These are phyloP conservation scores for Quercus variabilis DNA, from an alignment of 306 rosid species.

Conservation along the genomic window DNA sequence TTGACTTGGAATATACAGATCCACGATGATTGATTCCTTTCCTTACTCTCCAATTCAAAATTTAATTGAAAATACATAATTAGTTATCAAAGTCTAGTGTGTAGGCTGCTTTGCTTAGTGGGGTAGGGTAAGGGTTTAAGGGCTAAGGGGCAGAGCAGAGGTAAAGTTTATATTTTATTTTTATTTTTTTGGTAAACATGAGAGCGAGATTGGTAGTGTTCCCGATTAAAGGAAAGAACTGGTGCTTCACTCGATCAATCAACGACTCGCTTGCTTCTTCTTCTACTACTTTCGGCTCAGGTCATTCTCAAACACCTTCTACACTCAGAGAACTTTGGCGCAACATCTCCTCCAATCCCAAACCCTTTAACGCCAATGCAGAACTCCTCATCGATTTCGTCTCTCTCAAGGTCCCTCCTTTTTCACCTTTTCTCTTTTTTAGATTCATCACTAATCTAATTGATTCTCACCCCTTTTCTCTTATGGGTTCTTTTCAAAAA, in stretches of 20 bases:
- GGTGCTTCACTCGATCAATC: conserved; percentile 77
- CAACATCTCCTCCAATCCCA: conserved; percentile 24
- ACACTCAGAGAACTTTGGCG: conserved; percentile 60
- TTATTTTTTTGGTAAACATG: conserved; percentile 26
- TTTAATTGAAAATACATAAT: too few species aligned
- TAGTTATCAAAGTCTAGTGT: too few species aligned
- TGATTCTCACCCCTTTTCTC: not conserved
- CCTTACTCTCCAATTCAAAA: too few species aligned
- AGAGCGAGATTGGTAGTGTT: conserved; percentile 85
- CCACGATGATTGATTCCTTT: too few species aligned
- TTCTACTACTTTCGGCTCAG: conserved; percentile 13
- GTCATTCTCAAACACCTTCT: conserved; percentile 47
- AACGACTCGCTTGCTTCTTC: conserved; percentile 34
- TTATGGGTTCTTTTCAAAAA: not conserved
- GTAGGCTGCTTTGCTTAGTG: too few species aligned
- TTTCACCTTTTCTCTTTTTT: not conserved
- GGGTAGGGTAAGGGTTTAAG: not conserved
- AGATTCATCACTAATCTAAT: not conserved
- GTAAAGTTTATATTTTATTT: not conserved
- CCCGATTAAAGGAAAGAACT: conserved; percentile 76
- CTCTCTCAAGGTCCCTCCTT: conserved; percentile 52
- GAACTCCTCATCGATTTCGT: conserved; percentile 58
- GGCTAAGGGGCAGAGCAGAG: not conserved
- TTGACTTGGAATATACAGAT: too few species aligned
- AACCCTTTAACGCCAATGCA: conserved; percentile 51